These are phyloP conservation scores for Candolleomyces efflorescens DNA, from an alignment of 768 basidiomycete genomes.

Conservation along the genomic window DNA sequence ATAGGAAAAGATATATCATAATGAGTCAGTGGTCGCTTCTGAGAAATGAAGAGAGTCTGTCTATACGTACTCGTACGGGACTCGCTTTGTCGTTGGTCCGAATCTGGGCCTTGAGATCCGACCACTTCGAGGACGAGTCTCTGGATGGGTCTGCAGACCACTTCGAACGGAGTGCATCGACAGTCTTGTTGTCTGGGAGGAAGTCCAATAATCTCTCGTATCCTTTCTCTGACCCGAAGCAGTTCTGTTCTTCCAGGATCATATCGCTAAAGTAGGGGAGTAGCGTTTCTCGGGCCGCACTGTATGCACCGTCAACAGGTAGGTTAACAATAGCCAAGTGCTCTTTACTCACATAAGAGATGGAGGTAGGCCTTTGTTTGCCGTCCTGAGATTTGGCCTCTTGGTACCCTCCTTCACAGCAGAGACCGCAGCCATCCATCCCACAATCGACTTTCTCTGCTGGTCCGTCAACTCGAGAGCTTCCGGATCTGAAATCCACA, in stretches of 20 bases:
- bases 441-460: conserved; percentile 82
- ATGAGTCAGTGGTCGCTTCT: conserved; percentile 1
- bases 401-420: conserved; percentile 79
- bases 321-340: too few relatives aligned
- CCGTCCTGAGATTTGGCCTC: conserved; percentile 69
- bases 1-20: conserved; percentile 1
- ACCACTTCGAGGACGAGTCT: conserved; percentile 73
- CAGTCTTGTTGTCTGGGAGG: conserved; percentile 59
- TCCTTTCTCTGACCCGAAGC: conserved; percentile 66
- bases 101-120: conserved; percentile 42
- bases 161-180: conserved; percentile 42
- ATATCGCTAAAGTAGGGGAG: conserved; percentile 56
- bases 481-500: conserved; percentile 90
- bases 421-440: conserved; percentile 79
- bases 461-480: conserved; percentile 92
- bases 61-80: conserved; percentile 27
- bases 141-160: conserved; percentile 55
- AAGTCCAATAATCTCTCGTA: conserved; percentile 72
- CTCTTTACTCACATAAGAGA: conserved; percentile 67
- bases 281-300: conserved; percentile 47
- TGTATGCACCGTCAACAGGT: conserved; percentile 19
- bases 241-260: conserved; percentile 80
- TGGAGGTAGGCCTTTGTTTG: conserved; percentile 57
- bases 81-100: conserved; percentile 28
- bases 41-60: background rate